Conservation (phyloP, 1,139 yeast genomes). For the Kurtzmaniella quercitrusa region DNA sequence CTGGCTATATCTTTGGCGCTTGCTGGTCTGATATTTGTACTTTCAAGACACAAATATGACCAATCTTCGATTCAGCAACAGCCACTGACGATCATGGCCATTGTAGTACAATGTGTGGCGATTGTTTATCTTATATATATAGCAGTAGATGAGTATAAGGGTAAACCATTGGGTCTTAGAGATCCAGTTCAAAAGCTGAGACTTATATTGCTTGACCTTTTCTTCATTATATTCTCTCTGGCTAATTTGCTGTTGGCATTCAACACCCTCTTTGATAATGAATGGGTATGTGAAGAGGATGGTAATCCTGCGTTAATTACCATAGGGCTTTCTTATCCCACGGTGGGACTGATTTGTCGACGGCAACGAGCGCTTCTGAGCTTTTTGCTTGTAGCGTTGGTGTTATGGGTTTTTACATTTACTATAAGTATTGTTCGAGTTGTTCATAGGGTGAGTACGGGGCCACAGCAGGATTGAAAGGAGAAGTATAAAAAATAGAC, state of each 20-base stretch:
- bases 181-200: constrained; percentile 80
- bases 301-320: constrained; percentile 19
- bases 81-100: constrained; percentile 90
- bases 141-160: constrained; percentile 85
- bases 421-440: constrained; percentile 79
- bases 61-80: constrained; percentile 59
- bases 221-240: constrained; percentile 88
- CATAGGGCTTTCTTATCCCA: constrained; percentile 23
- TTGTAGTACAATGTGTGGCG: constrained; percentile 78
- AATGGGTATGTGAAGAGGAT: constrained; percentile 69
- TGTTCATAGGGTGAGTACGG: constrained; percentile 59
- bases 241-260: constrained; percentile 85
- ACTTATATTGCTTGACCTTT: constrained; percentile 69
- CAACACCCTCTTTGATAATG: constrained; percentile 72
- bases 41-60: constrained; percentile 37
- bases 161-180: constrained; percentile 86
- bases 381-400: constrained; percentile 68
- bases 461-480: constrained; percentile 10
- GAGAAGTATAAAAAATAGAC: too few species aligned
- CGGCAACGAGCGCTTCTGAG: constrained; percentile 78
- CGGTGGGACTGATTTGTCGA: constrained; percentile 55
- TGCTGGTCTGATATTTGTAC: constrained; percentile 59
- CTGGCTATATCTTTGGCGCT: constrained; percentile 62
- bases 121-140: constrained; percentile 74
- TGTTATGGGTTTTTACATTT: constrained; percentile 83